Evolutionary conservation across 2,329 filamentous ascomycete genomes (phyloP).

Genomic region (Biscogniauxia marginata): DNA sequence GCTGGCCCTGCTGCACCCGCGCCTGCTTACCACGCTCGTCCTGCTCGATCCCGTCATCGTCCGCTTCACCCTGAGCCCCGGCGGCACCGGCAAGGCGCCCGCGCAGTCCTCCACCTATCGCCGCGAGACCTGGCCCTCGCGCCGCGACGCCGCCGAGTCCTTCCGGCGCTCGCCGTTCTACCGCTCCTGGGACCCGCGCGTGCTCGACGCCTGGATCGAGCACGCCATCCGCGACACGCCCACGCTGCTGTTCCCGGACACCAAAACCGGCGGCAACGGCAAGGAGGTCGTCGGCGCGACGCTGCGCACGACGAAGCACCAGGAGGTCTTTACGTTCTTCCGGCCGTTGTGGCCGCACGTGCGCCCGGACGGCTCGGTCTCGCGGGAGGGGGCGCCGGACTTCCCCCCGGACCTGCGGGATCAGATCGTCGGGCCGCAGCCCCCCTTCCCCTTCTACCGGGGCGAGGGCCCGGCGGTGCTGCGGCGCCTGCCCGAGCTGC

Average conservation of each 20-base stretch:
- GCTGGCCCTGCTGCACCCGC: constrained; percentile 74
- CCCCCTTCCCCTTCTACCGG: constrained; percentile 62
- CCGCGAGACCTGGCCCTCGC: constrained; percentile 80
- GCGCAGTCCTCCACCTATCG: constrained; percentile 66
- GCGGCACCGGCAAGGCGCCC: constrained; percentile 37
- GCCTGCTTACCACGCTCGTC: constrained; percentile 71
- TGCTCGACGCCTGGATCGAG: constrained; percentile 70
- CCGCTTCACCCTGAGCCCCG: constrained; percentile 40
- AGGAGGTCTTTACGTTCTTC: constrained; percentile 80
- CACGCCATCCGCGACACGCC: constrained; percentile 76
- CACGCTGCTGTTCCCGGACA: constrained; percentile 55
- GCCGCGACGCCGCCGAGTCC: constrained; percentile 61
- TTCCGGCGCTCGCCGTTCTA: constrained; percentile 77
- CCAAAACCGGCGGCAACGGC: constrained; percentile 33
- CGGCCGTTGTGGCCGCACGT: constrained; percentile 55
- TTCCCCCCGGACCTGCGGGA: constrained; percentile 39
- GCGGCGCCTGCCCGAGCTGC: constrained; percentile 55
- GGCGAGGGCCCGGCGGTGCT: constrained; percentile 61
- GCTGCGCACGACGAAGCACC: constrained; percentile 78
- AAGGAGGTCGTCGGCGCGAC: constrained; percentile 62
- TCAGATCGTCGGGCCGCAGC: too few relatives aligned
- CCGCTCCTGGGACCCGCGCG: constrained; percentile 75
- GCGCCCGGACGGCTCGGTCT: constrained; percentile 40
- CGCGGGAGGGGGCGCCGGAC: constrained; percentile 45
- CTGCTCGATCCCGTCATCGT: constrained; percentile 84